Evolutionary conservation across 441 rosid species (phyloP), one percentile per base, ranked within the genome.

Genomic region (Lepidium campestre): DNA sequence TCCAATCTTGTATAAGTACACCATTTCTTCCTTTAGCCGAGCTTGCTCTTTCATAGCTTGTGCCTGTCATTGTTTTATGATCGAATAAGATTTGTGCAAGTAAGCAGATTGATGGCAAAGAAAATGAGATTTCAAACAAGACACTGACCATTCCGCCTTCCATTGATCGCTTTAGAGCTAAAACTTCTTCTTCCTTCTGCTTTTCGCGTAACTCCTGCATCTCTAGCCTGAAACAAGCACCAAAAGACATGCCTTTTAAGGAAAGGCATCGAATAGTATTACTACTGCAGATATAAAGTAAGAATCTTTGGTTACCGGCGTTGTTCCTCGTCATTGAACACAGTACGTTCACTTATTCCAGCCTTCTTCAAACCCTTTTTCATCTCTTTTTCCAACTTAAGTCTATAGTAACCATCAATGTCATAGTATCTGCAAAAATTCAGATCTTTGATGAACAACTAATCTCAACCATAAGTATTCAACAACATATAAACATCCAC

Each of bases 21-120:
- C 96, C 98, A 90, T 90, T 80, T 93, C 98, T 78, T 93, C 97
- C 72, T 77, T 78, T 42, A 93, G 82, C 50, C 67, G 90, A 53
- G 97, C 94, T 80, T 93, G 98, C 54, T 93, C 96, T 79, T 87
- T 93, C 98, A 90, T 93, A 65, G 91, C 97, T 79, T 93, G 94
- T 14, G 97, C 98, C 97, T 93, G 75, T 35, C 27, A 57, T 41
- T 36, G 3, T n/a, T 17, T 46, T 1, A 48, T 6, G 48, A 45
- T 49, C 32, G 42, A 4, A 57, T 49, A 50, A 70, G 44, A 18
- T 29, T 11, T 2, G n/a, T 25, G 31, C 50, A 37, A 25, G 19
- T 29, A 57, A 36, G 17, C 10, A 50, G 48, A 60, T 41, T 27
- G 22, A 15, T 13, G 31, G 61, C 29, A 27, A 31, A 7, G 18